These are phyloP conservation scores for Rhazya stricta DNA, from an alignment of 257 asterid species.

Conservation along the genomic window DNA sequence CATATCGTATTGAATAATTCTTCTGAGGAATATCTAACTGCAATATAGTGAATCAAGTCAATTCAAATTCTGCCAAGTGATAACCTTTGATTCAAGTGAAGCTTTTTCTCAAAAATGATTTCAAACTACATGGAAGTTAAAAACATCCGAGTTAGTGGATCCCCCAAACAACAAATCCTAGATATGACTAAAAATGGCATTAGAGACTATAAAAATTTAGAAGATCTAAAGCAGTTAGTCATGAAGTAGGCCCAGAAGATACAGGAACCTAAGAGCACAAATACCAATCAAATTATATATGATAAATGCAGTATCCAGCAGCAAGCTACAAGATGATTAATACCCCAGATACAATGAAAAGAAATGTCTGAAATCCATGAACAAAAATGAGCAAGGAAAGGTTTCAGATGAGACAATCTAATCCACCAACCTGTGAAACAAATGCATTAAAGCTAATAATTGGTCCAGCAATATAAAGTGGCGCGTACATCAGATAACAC, in stretches of 20 bases:
- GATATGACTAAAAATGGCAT: not conserved
- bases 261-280: not conserved
- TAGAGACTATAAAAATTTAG: not conserved
- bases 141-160: not conserved
- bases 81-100: not conserved
- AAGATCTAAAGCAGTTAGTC: not conserved
- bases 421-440: constrained; percentile 82
- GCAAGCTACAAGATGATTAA: not conserved
- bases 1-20: constrained; percentile 49
- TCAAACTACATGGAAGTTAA: not conserved
- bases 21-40: constrained; percentile 83
- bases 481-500: constrained; percentile 88
- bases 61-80: not conserved
- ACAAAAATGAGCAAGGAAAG: not conserved
- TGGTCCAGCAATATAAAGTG: constrained; percentile 97
- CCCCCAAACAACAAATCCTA: not conserved
- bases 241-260: not conserved
- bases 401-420: not conserved
- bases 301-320: constrained; percentile 1
- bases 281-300: not conserved
- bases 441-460: constrained; percentile 93
- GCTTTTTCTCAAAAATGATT: not conserved
- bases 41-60: constrained; percentile 22
- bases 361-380: not conserved
- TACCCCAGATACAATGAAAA: not conserved